phyloP scores from a whole-genome alignment of 805 yeast genomes.

The Starmerella riodocensis region DNA sequence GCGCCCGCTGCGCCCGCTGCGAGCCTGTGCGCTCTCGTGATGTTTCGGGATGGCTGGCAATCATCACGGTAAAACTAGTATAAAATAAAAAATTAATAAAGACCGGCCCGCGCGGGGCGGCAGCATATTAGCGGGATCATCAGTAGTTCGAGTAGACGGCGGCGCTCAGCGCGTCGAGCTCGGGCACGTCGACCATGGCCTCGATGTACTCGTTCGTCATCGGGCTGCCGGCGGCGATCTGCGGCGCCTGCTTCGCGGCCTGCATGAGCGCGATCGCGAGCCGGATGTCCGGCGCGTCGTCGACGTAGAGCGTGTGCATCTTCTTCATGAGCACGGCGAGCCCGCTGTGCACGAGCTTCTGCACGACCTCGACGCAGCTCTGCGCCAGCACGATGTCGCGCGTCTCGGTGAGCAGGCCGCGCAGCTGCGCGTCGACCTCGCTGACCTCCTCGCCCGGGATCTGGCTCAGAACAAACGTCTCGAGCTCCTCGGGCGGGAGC shows the following conservation, averaged over 20 bases:
- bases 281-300: slow-evolving; percentile 28
- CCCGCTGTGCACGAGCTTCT: slow-evolving; percentile 33
- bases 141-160: slow-evolving; percentile 70
- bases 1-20: no score
- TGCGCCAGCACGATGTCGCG: slow-evolving; percentile 33
- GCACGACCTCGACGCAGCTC: slow-evolving; percentile 29
- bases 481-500: slow-evolving; percentile 41
- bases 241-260: slow-evolving; percentile 50
- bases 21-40: no score
- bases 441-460: slow-evolving; percentile 24
- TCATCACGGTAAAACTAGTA: no score
- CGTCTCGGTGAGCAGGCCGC: slow-evolving; percentile 34
- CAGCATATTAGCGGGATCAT: no score
- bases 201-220: slow-evolving; percentile 34
- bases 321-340: slow-evolving; percentile 36
- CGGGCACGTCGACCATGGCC: slow-evolving; percentile 40
- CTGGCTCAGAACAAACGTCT: slow-evolving; percentile 42
- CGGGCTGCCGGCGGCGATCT: slow-evolving; percentile 36
- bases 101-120: no score
- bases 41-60: no score
- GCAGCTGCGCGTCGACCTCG: slow-evolving; percentile 21
- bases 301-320: slow-evolving; percentile 21
- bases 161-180: slow-evolving; percentile 78
- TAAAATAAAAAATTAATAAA: no score
- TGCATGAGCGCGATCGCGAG: slow-evolving; percentile 62